Evolutionary conservation across 1,284 basidiomycete species (phyloP).

Genomic region (Mycosarcoma mackinlayi): DNA sequence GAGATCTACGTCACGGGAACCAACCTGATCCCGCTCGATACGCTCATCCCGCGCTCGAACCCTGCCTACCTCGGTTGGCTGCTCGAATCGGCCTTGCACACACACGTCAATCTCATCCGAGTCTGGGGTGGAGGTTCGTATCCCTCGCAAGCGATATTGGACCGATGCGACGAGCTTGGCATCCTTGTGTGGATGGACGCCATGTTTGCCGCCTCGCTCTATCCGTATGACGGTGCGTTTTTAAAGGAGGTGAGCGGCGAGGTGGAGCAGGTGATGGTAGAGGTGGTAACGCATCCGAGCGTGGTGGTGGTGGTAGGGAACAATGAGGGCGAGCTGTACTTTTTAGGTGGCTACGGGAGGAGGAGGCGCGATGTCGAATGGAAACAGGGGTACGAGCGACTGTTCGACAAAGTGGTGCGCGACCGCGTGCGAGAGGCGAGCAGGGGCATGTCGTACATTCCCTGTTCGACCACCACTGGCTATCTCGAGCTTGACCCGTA

Average conservation of each 20-base stretch:
- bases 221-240: conserved; percentile 72
- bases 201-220: conserved; percentile 72
- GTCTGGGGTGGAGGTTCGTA: conserved; percentile 62
- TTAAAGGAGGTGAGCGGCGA: conserved; percentile 74
- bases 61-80: conserved; percentile 43
- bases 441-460: conserved; percentile 75
- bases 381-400: conserved; percentile 33
- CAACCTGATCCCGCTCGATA: conserved; percentile 50
- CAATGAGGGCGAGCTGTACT: conserved; percentile 54
- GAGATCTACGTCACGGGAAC: conserved; percentile 51
- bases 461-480: conserved; percentile 73
- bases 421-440: conserved; percentile 72
- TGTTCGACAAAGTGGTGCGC: conserved; percentile 72
- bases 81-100: conserved; percentile 28
- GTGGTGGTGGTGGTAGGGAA: conserved; percentile 44
- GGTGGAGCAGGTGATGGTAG: conserved; percentile 74
- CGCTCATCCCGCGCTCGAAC: conserved; percentile 32
- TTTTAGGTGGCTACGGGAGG: conserved; percentile 25
- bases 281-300: conserved; percentile 74
- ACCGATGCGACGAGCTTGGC: conserved; percentile 75
- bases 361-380: conserved; percentile 25
- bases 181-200: conserved; percentile 77
- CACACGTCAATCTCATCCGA: conserved; percentile 52
- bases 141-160: conserved; percentile 71
- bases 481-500: conserved; percentile 75